A percentile compares a stretch with the other conserved stretches of the same genome.
Conservation (phyloP, 2,329 filamentous ascomycete genomes). For the Talaromyces sp. region DNA sequence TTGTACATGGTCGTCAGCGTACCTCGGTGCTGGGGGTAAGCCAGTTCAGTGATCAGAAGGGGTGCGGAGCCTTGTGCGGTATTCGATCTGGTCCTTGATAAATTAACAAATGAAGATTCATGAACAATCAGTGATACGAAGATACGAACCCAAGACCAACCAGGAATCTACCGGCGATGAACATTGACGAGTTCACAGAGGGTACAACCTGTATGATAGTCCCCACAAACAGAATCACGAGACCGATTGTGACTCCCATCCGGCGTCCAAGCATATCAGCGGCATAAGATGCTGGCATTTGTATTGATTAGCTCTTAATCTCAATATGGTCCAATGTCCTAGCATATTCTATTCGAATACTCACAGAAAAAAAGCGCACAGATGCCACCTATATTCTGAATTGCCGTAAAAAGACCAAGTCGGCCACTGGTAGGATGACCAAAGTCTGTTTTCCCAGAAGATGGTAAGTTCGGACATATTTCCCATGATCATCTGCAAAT, state of each 20-base stretch:
- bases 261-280: background rate
- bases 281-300: background rate
- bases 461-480: background rate
- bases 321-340: background rate
- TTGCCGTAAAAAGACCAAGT: background rate
- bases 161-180: background rate
- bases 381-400: background rate
- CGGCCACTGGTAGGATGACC: background rate
- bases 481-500: too few relatives aligned
- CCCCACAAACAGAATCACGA: background rate
- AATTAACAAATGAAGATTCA: background rate
- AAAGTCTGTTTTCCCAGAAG: background rate
- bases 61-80: constrained; percentile 12
- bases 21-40: constrained; percentile 24
- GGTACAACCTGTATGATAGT: background rate
- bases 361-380: background rate
- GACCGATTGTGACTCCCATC: background rate
- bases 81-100: background rate
- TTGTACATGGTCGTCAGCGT: constrained; percentile 26
- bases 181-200: background rate
- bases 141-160: background rate
- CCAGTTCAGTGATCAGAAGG: constrained; percentile 18
- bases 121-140: background rate
- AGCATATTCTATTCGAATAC: background rate
- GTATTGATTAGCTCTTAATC: background rate